These are phyloP conservation scores for Geum urbanum DNA, from an alignment of 306 rosid genomes.

Conservation along the genomic window DNA sequence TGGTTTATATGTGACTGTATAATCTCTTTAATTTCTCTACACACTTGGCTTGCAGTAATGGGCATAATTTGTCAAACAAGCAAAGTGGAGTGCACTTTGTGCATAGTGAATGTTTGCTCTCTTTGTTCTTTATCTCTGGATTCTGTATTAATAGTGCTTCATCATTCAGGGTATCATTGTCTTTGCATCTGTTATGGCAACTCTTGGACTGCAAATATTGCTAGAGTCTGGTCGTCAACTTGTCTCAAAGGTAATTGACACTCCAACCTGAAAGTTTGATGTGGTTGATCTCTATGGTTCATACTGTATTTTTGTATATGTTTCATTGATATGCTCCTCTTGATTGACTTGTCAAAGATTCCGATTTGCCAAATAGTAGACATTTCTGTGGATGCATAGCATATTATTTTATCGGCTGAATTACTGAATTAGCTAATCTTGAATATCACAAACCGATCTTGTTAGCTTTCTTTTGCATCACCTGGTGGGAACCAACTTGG, in stretches of 20 bases:
- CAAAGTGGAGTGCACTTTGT: background rate
- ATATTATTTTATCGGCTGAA: background rate
- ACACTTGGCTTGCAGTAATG: background rate
- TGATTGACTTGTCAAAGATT: background rate
- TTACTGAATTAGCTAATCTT: background rate
- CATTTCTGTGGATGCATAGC: background rate
- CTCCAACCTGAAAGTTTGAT: slow-evolving; percentile 4
- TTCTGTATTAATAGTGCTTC: slow-evolving; percentile 15
- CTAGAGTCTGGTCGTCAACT: slow-evolving; percentile 57
- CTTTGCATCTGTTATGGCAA: slow-evolving; percentile 88
- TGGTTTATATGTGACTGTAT: background rate
- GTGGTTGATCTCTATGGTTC: background rate
- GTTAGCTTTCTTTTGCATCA: background rate
- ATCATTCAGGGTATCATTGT: slow-evolving; percentile 73
- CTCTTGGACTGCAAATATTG: slow-evolving; percentile 72
- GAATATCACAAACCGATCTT: background rate
- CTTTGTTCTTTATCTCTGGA: slow-evolving; percentile 2
- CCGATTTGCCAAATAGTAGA: background rate
- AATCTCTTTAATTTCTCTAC: too few species aligned
- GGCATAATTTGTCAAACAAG: background rate
- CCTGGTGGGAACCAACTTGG: background rate
- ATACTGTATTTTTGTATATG: background rate
- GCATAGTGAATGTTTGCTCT: background rate
- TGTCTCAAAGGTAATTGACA: slow-evolving; percentile 31
- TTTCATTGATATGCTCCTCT: too few species aligned